These are phyloP conservation scores for Lactarius indigo DNA, from an alignment of 768 basidiomycete genomes.

Conservation along the genomic window DNA sequence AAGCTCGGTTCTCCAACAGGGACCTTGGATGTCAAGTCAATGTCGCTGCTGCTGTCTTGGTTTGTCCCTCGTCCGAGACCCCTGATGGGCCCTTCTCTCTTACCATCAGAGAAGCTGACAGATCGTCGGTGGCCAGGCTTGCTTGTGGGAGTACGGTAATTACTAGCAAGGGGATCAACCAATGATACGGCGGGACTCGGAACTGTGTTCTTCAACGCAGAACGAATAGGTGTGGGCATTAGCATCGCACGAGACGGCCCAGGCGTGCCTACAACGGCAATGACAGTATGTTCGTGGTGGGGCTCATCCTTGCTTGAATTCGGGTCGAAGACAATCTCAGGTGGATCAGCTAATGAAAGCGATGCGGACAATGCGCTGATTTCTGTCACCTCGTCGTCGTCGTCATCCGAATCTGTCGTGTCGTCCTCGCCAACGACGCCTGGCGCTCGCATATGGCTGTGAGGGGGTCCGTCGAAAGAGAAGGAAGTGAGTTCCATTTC, in stretches of 20 bases:
- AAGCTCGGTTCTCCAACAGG: slow-evolving; percentile 29
- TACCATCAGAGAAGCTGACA: slow-evolving; percentile 97
- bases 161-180: slow-evolving; percentile 48
- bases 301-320: slow-evolving; percentile 22
- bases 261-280: slow-evolving; percentile 13
- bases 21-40: slow-evolving; percentile 25
- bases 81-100: slow-evolving; percentile 80
- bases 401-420: slow-evolving; percentile 42
- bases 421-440: slow-evolving; percentile 32
- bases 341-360: slow-evolving; percentile 22
- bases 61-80: slow-evolving; percentile 47
- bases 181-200: slow-evolving; percentile 56
- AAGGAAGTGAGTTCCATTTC: slow-evolving; percentile 69
- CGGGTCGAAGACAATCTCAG: slow-evolving; percentile 14
- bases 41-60: slow-evolving; percentile 37
- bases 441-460: slow-evolving; percentile 34
- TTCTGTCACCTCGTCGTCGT: slow-evolving; percentile 27
- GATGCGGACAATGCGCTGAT: slow-evolving; percentile 27
- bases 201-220: slow-evolving; percentile 42
- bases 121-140: slow-evolving; percentile 61
- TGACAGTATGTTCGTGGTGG: slow-evolving; percentile 19
- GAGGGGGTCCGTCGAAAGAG: slow-evolving; percentile 61
- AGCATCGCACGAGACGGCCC: slow-evolving; percentile 21
- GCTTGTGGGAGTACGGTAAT: slow-evolving; percentile 53
- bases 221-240: slow-evolving; percentile 37